These are phyloP conservation scores for Aspergillus neoniger DNA, from an alignment of 2,329 filamentous ascomycete species.

Conservation along the genomic window DNA sequence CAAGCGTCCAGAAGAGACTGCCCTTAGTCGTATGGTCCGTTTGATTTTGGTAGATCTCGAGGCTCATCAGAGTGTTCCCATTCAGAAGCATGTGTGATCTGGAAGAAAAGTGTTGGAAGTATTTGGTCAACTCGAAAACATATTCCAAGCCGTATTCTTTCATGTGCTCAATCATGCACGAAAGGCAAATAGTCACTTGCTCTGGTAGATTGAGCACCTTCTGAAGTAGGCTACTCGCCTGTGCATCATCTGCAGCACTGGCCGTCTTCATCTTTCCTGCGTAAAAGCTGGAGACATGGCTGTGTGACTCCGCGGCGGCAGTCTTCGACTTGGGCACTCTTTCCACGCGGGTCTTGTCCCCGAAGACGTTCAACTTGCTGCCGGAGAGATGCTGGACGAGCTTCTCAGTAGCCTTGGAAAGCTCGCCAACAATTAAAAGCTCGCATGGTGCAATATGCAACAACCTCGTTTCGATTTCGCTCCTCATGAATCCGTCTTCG, in stretches of 20 bases:
- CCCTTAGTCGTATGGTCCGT: constrained; percentile 84
- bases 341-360: constrained; percentile 85
- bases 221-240: constrained; percentile 70
- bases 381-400: constrained; percentile 86
- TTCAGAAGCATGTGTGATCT: constrained; percentile 94
- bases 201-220: constrained; percentile 84
- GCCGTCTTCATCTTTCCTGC: constrained; percentile 75
- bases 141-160: constrained; percentile 91
- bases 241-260: constrained; percentile 54
- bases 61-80: constrained; percentile 87
- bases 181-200: constrained; percentile 85
- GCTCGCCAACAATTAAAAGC: constrained; percentile 85
- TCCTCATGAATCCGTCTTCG: constrained; percentile 96
- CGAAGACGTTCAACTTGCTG: constrained; percentile 87
- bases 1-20: constrained; percentile 91
- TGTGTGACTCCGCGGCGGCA: constrained; percentile 79
- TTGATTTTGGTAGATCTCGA: constrained; percentile 94
- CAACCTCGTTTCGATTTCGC: constrained; percentile 91
- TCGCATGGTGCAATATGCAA: constrained; percentile 95
- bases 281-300: constrained; percentile 90
- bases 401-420: constrained; percentile 90
- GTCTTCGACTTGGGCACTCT: constrained; percentile 74
- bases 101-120: constrained; percentile 94
- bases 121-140: constrained; percentile 93
- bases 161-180: constrained; percentile 93